phyloP scores from a whole-genome alignment of 768 basidiomycete genomes.

The Tulasnella sp. region DNA sequence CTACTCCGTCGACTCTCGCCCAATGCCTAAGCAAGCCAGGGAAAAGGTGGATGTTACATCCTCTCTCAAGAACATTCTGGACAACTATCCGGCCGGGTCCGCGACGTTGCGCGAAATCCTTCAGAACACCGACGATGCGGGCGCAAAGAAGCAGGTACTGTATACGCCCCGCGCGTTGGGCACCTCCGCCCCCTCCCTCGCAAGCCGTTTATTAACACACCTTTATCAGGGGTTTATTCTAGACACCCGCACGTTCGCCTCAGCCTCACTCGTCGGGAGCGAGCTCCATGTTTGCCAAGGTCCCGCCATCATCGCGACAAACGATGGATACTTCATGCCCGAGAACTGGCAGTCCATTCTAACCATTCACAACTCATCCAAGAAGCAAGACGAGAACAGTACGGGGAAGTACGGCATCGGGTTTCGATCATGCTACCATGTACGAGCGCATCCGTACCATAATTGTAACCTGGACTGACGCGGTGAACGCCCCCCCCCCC shows the following conservation, averaged over 20 bases:
- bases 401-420: slow-evolving; percentile 16
- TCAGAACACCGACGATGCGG: slow-evolving; percentile 22
- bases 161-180: too few relatives aligned
- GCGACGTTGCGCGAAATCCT: slow-evolving; percentile 20
- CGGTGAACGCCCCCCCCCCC: neutral
- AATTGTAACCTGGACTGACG: neutral
- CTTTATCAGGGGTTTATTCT: slow-evolving; percentile 20
- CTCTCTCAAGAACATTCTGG: slow-evolving; percentile 20
- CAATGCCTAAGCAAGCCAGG: neutral
- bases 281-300: slow-evolving; percentile 21
- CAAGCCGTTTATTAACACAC: too few relatives aligned
- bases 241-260: slow-evolving; percentile 6
- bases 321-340: neutral
- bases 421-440: slow-evolving; percentile 21
- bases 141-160: neutral
- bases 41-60: slow-evolving; percentile 16
- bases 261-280: neutral
- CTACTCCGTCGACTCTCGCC: neutral
- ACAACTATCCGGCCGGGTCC: slow-evolving; percentile 23
- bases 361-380: slow-evolving; percentile 16
- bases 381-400: slow-evolving; percentile 23
- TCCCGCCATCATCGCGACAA: slow-evolving; percentile 23
- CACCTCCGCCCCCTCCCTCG: too few relatives aligned
- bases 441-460: neutral
- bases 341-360: slow-evolving; percentile 3